These are phyloP conservation scores for Tetrahymena malaccensis DNA, from an alignment of 73 alveolate species.

Conservation along the genomic window DNA sequence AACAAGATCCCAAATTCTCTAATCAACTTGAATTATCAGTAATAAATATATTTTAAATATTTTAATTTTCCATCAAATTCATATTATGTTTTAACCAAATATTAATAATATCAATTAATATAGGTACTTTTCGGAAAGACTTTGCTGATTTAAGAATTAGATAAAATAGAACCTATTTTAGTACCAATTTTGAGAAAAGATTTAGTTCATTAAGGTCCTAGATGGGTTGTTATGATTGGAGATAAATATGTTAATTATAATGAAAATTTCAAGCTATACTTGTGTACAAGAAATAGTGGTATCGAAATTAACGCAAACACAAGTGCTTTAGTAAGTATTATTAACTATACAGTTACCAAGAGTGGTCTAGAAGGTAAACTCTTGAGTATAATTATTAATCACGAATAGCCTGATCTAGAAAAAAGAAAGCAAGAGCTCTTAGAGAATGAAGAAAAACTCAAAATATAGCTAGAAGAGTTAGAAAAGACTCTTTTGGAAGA, in stretches of 20 bases:
- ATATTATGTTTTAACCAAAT: neutral
- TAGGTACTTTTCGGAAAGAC: slow-evolving; percentile 78
- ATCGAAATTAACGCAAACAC: slow-evolving; percentile 96
- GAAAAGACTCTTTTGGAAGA: slow-evolving; percentile 96
- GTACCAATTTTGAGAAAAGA: slow-evolving; percentile 98
- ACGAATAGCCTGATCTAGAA: slow-evolving; percentile 99
- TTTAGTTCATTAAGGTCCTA: slow-evolving; percentile 96
- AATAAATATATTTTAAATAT: no score
- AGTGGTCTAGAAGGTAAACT: slow-evolving; percentile 99
- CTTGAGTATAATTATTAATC: slow-evolving; percentile 94
- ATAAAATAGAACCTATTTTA: slow-evolving; percentile 92
- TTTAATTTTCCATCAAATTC: no score
- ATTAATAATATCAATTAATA: neutral
- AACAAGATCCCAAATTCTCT: slow-evolving; percentile 91
- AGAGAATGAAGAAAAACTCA: slow-evolving; percentile 97
- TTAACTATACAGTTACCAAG: slow-evolving; percentile 98
- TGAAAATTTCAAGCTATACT: slow-evolving; percentile 88
- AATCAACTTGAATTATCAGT: slow-evolving; percentile 96
- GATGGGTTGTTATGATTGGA: slow-evolving; percentile 92
- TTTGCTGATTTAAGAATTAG: slow-evolving; percentile 93
- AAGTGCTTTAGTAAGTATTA: slow-evolving; percentile 80
- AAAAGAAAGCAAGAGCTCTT: slow-evolving; percentile 90
- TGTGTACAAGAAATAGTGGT: slow-evolving; percentile 95
- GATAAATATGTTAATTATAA: slow-evolving; percentile 97
- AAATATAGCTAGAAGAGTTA: slow-evolving; percentile 87